These are phyloP conservation scores for Helotiales sp. DNA, from an alignment of 2,329 filamentous ascomycete genomes.

Conservation along the genomic window DNA sequence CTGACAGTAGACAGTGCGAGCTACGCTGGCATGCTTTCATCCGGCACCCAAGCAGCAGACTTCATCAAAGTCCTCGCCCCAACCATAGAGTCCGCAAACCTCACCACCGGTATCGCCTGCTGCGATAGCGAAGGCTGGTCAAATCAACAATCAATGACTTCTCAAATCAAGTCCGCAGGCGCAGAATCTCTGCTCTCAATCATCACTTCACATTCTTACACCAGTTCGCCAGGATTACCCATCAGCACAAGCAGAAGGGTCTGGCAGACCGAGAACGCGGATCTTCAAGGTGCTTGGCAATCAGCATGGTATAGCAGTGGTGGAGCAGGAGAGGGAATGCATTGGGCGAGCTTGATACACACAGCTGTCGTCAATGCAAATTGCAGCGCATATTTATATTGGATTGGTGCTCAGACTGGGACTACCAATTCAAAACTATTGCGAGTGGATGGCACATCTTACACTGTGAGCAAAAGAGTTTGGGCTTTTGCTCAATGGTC, in stretches of 20 bases:
- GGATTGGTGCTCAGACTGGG: conserved; percentile 42
- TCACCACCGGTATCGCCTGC: conserved; percentile 41
- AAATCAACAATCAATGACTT: conserved; percentile 39
- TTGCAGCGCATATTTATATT: conserved; percentile 54
- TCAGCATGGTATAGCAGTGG: conserved; percentile 49
- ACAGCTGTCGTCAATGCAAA: conserved; percentile 48
- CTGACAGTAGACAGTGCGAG: conserved; percentile 19
- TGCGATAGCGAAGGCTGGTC: conserved; percentile 46
- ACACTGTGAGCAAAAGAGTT: conserved; percentile 12
- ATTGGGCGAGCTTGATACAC: conserved; percentile 56
- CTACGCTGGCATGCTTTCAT: conserved; percentile 49
- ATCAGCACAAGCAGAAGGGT: conserved; percentile 44
- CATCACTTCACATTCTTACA: conserved; percentile 44
- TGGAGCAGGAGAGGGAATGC: conserved; percentile 50
- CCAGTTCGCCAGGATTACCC: conserved; percentile 39
- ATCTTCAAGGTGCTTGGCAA: conserved; percentile 45
- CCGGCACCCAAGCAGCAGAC: conserved; percentile 47
- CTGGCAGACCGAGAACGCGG: conserved; percentile 53
- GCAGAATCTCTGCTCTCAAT: conserved; percentile 39
- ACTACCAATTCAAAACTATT: conserved; percentile 38
- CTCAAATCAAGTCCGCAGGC: conserved; percentile 39
- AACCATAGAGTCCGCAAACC: conserved; percentile 38
- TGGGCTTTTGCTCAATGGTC: conserved; percentile 27
- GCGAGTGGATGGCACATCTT: conserved; percentile 2
- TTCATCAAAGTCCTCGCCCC: conserved; percentile 48